Conservation (phyloP, 345 rosid genomes). For the Salix exigua region DNA sequence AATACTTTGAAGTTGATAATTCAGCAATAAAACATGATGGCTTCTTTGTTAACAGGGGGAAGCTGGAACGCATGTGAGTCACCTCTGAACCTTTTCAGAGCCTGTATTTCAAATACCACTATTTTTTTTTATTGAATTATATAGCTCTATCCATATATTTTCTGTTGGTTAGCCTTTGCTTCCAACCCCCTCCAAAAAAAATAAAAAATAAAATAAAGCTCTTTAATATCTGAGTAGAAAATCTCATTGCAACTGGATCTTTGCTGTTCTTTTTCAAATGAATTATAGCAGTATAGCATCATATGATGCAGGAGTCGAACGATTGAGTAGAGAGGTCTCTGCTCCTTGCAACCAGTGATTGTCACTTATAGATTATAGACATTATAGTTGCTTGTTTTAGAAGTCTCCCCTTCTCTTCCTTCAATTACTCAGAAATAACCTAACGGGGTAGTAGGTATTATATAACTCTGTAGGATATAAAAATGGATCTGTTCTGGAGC, state of each 20-base stretch:
- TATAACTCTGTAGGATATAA: not conserved
- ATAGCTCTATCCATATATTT: too few species aligned
- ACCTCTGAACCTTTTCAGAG: conserved; percentile 3
- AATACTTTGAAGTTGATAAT: conserved; percentile 94
- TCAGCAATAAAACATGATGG: conserved; percentile 83
- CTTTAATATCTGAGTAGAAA: not conserved
- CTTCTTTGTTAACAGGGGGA: conserved; percentile 89
- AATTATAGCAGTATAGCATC: not conserved
- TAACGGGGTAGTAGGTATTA: not conserved
- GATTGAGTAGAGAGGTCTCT: not conserved
- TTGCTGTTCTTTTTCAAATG: not conserved
- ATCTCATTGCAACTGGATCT: not conserved
- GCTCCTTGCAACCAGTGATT: not conserved
- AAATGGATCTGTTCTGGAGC: not conserved
- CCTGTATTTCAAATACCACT: not conserved
- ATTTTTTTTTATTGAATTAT: not conserved
- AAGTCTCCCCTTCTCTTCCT: not conserved
- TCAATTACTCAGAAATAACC: not conserved
- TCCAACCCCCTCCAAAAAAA: not conserved
- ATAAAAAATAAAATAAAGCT: not conserved
- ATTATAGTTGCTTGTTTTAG: not conserved
- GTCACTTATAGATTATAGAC: not conserved
- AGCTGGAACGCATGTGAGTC: conserved; percentile 78
- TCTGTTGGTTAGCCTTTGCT: not conserved
- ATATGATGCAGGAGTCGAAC: not conserved